Evolutionary conservation across 805 yeast genomes (phyloP), one percentile per base, ranked within the genome.

Genomic region (Candida ovalis): DNA sequence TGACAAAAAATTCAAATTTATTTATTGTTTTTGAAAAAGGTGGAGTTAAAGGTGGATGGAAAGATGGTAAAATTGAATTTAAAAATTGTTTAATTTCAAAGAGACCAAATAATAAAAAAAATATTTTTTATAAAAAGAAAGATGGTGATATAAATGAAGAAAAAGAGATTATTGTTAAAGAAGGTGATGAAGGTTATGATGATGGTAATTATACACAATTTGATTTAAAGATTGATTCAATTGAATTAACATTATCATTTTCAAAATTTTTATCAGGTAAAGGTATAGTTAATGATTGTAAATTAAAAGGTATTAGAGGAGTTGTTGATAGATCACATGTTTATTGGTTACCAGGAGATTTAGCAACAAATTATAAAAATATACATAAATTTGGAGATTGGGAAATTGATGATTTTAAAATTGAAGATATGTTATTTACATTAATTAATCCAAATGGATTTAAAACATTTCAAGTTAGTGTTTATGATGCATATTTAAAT

Each of bases 121-220:
- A n/a, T n/a, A n/a, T n/a, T n/a, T n/a, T n/a, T n/a, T 56, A 60
- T 33, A 60, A 62, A 45, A 65, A 68, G 40, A 66, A 63, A 30
- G 61, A 30, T 22, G 33, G 24, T n/a, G 39, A 48, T 32, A 32
- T 25, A 18, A 18, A 18, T 37, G 32, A 27, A 5, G 42, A 39
- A 9, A n/a, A 47, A 35, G 25, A 23, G 13, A 21, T 19, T 2
- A 45, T 40, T 6, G 39, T 37, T 2, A 22, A 18, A n/a, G 27
- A 18, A 17, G 45, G 44, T 32, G 39, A 33, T 23, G 64, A 58
- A 59, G 73, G 68, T 15, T 75, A 69, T 47, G 96, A 86, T 57
- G 96, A 90, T 62, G 98, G 97, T 1, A 94, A 94, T 67, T 94
- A 91, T 67, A 92, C 99, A 0, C 99, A 94, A 64, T 94, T 85